Evolutionary conservation across 2,329 filamentous ascomycete species (phyloP).

Genomic region (Neonectria hederae): DNA sequence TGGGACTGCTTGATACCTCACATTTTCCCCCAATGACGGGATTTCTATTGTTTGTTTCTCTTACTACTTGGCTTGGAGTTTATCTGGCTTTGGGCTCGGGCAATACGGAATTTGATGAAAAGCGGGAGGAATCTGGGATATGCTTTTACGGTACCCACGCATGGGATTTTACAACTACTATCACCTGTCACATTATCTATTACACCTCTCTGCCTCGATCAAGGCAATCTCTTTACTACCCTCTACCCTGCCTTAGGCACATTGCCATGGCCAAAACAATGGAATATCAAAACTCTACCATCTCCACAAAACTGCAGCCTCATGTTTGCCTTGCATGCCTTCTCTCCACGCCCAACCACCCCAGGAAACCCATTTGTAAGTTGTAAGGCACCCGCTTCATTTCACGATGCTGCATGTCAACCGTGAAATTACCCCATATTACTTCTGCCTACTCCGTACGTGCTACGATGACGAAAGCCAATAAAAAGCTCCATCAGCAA

Average conservation of each 20-base stretch:
- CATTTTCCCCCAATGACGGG: slow-evolving; percentile 8
- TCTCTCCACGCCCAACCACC: slow-evolving; percentile 6
- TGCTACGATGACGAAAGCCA: slow-evolving; percentile 2
- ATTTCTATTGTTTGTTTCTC: slow-evolving; percentile 7
- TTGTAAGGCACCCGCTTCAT: neutral
- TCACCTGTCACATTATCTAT: neutral
- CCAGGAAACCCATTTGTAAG: neutral
- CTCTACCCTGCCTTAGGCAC: slow-evolving; percentile 6
- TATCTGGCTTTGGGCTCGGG: slow-evolving; percentile 5
- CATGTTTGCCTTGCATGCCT: slow-evolving; percentile 8
- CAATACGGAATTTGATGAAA: slow-evolving; percentile 9
- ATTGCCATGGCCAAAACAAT: slow-evolving; percentile 8
- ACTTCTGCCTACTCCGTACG: neutral
- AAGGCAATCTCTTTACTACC: slow-evolving; percentile 1
- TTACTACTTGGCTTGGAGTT: slow-evolving; percentile 16
- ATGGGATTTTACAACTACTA: slow-evolving; percentile 17
- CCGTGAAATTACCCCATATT: slow-evolving; percentile 7
- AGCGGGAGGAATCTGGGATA: slow-evolving; percentile 7
- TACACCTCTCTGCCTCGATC: neutral
- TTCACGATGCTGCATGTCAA: neutral
- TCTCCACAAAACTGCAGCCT: slow-evolving; percentile 8
- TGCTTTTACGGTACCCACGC: slow-evolving; percentile 12
- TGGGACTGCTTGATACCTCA: slow-evolving; percentile 6
- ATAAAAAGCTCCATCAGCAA: slow-evolving; percentile 3
- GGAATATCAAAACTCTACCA: neutral